Evolutionary conservation across 371 early-diverging fungal genomes (phyloP), one percentile per base, ranked within the genome.

Genomic region (Rhizopus delemar): DNA sequence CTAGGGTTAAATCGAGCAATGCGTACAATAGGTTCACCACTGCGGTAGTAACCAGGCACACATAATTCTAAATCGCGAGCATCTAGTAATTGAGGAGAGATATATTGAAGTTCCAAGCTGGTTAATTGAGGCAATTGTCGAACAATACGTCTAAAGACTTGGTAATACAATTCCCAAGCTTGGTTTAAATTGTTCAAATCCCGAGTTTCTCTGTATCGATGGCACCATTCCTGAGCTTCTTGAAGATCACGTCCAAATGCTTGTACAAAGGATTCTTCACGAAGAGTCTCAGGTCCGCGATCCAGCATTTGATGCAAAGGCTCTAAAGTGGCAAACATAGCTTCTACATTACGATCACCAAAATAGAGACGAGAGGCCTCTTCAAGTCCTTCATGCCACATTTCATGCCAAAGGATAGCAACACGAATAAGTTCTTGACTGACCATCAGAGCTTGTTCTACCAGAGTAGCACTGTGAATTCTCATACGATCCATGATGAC

Each of bases 341-440:
- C 95, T 32, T 91, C 92, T 8, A 89, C 85, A 63, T 96, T 93
- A 49, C 88, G 88, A 32, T 94, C 91, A 29, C 88, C 90, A 70
- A 90, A 95, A 64, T 93, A 97, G 11, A 90, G 78, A 41, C 92
- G 70, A 0, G 93, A 93, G 0, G 97, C 96, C 61, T 95, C 95
- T 68, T 94, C 94, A 13, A 99, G 72, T 3, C 95, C 95, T 65
- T 98, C 96, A 56, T 91, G 90, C 98, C 99, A 99, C 94, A 95
- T 90, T 78, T 99, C 99, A 55, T 95, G 94, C 94, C 96, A 95
- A 38, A 97, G 68, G 56, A 97, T 93, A 13, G 99, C 95, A 12
- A 96, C 95, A 29, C 98, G 90, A 63, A 98, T 96, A 13, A 99
- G 88, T 60, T 99, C 99, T 65, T 95, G 92, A 70, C 94, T 93